Base-by-base conservation (phyloP, 176 grass and related monocot species). In the Ananas comosus region DNA sequence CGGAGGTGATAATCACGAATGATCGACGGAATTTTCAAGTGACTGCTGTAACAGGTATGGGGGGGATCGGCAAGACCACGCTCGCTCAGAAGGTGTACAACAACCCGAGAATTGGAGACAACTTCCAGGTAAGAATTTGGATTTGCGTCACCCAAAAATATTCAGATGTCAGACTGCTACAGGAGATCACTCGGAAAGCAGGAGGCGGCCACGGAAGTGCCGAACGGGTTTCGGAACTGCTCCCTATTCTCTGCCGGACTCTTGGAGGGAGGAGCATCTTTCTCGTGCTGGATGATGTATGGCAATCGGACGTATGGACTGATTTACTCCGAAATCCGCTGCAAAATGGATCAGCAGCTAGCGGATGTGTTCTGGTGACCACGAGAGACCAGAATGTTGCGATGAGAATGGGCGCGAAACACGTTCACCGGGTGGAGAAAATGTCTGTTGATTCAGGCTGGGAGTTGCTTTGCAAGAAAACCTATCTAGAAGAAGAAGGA, bases 221-320 rank as follows among this genome's bases (percentile, higher is more conserved):
- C 17, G 64, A 80, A 80, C 69, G 49, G 0, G 11, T 74, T 8
- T 12, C 3, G 48, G 81, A 83, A 14, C 69, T 88, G 12, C 33
- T 19, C 0, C 16, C 1, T 0, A 71, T 79, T 10, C 54, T 88
- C 11, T 13, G 13, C 21, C 12, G 6, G 19, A 1, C 2, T 17
- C 4, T 88, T 52, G 21, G 52, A 29, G 67, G 33, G 0, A 80
- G 64, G 49, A 77, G 68, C 27, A 65, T 87, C 10, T 73, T 82
- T 10, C 56, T 87, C 16, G 75, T 79, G 27, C 24, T 83, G 18
- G 76, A 83, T 83, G 80, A 88, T 66, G 29, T 88, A 2, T 88
- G 85, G 85, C 14, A 53, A 53, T 33, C 53, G 3, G 33, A 61
- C 0, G 51, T 69, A 4, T 83, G 85, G 85, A 57, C 2, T 0